phyloP scores from a whole-genome alignment of 2,329 filamentous ascomycete genomes.

The Nothopassalora personata region DNA sequence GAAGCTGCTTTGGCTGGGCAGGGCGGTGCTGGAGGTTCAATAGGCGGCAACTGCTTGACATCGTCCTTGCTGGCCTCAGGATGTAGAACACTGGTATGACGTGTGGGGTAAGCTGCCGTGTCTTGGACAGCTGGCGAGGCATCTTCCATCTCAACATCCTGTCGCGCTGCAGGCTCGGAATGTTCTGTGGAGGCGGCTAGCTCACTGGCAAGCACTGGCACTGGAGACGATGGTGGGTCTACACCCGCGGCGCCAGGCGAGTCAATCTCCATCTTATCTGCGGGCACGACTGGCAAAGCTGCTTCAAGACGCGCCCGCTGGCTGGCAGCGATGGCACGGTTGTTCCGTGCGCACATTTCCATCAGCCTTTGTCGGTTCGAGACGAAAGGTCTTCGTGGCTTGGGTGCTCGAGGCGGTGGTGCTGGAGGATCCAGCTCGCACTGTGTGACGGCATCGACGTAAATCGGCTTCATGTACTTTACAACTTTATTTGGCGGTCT shows the following conservation, averaged over 20 bases:
- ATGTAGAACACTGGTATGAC: neutral
- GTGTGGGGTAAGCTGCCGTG: neutral
- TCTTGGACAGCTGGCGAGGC: constrained; percentile 8
- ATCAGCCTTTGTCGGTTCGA: constrained; percentile 31
- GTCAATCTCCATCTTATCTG: constrained; percentile 21
- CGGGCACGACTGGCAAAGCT: neutral
- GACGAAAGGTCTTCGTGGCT: constrained; percentile 23
- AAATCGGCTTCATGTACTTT: constrained; percentile 16
- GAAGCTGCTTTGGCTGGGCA: constrained; percentile 6
- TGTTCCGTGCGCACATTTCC: constrained; percentile 32
- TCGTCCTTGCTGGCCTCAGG: neutral
- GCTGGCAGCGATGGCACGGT: constrained; percentile 10
- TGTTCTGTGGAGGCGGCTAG: neutral
- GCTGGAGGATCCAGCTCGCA: constrained; percentile 34
- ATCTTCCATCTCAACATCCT: constrained; percentile 21
- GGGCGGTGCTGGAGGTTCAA: constrained; percentile 9
- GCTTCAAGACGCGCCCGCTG: neutral
- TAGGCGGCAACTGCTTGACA: constrained; percentile 2
- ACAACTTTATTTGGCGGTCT: constrained; percentile 5
- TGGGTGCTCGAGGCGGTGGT: constrained; percentile 12
- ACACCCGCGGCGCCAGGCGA: neutral
- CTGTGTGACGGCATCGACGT: constrained; percentile 28
- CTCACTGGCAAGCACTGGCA: constrained; percentile 1
- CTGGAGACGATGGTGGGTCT: constrained; percentile 3
- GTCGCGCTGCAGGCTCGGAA: constrained; percentile 2